These are phyloP conservation scores for Reutealis trisperma DNA, from an alignment of 345 rosid species.

Conservation along the genomic window DNA sequence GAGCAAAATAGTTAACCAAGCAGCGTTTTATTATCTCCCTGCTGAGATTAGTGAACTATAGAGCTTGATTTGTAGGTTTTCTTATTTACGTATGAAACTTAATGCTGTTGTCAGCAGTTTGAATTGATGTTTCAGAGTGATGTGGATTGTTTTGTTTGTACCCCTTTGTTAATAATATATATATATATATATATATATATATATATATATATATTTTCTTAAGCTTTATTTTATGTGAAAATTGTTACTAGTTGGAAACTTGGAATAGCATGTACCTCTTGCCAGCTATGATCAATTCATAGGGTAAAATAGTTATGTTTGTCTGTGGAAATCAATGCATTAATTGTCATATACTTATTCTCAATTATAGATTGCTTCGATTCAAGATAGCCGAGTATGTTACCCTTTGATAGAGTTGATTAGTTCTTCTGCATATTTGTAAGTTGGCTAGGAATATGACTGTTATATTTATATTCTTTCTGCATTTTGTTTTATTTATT, in stretches of 20 bases:
- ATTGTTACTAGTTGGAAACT: slow-evolving; percentile 1
- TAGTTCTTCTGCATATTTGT: too few species aligned
- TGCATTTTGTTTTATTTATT: too few species aligned
- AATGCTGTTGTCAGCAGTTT: background rate
- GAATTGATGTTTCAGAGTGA: background rate
- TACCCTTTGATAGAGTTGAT: too few species aligned
- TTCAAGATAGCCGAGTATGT: too few species aligned
- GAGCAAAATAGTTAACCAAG: slow-evolving; percentile 18
- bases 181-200: too few species aligned
- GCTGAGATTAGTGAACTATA: background rate
- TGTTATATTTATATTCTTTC: too few species aligned
- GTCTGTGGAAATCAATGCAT: too few species aligned
- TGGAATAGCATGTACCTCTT: background rate
- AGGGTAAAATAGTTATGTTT: background rate
- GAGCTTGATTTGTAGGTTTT: slow-evolving; percentile 7
- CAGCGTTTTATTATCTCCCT: background rate
- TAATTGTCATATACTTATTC: too few species aligned
- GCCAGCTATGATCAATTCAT: background rate
- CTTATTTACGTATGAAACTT: background rate
- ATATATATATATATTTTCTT: too few species aligned
- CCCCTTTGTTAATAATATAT: background rate
- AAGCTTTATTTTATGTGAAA: background rate
- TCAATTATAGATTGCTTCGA: too few species aligned
- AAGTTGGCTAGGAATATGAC: too few species aligned
- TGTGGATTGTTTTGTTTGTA: background rate